Base-by-base conservation (phyloP, 2,329 filamentous ascomycete genomes). In the Onygena corvina region DNA sequence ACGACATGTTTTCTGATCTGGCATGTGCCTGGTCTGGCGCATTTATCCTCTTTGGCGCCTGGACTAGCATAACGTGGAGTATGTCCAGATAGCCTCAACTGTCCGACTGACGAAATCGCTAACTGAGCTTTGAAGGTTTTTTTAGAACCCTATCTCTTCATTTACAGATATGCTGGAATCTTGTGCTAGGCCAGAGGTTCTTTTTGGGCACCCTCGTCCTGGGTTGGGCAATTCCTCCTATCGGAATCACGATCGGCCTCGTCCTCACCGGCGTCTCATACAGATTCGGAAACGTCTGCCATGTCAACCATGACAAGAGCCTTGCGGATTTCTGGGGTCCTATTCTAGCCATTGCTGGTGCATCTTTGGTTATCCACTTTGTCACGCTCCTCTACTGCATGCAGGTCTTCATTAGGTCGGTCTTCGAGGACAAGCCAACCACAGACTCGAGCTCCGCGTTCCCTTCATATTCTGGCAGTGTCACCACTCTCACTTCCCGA, bases 101-200 rank as follows among this genome's bases (percentile, higher is more conserved):
- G n/a, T 31, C 33, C 33, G 14, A 21, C 34, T 51, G 30, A 50
- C 27, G 9, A 34, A 53, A 27, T 42, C 52, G n/a, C n/a, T 34
- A 14, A 35, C 20, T 34, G 8, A 20, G 14, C 12, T 3, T 11
- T 47, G 69, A 48, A 63, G 80, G 89, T 55, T 94, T 95, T 63
- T 76, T 95, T 52, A 81, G 92, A 54, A 85, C 90, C 0, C 70
- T 96, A 29, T 94, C 88, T 3, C 82, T 98, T 59, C 92, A 98
- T 66, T 79, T 98, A 21, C 92, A 96, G 66, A 95, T 98, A 56
- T 95, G 89, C 72, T 98, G 92, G 92, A 88, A 96, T 65, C 76
- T 93, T 29, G 80, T 90, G 5, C 85, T 94, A 3, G 92, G 92
- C 33, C 78, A 81, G 38, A 84, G 77, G 59, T 96, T 95, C 67